Evolutionary conservation across 768 basidiomycete species (phyloP).

Genomic region (Tricholoma sp.): DNA sequence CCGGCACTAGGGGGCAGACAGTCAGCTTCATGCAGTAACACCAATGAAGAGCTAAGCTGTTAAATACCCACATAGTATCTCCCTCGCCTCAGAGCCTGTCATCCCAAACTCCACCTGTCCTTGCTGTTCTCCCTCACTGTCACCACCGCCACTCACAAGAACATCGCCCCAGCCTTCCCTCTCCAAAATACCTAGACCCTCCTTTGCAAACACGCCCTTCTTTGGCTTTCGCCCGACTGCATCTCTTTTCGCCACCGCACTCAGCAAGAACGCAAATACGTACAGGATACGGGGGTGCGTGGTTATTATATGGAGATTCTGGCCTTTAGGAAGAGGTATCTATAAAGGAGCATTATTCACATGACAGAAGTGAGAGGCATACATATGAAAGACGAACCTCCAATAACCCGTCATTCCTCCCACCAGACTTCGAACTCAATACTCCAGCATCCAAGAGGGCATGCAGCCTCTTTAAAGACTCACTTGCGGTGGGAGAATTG

Average conservation of each 20-base stretch:
- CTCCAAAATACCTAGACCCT: conserved; percentile 50
- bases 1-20: conserved; percentile 36
- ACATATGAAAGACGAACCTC: conserved; percentile 17
- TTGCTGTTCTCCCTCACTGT: neutral
- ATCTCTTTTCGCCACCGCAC: conserved; percentile 64
- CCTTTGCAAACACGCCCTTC: conserved; percentile 62
- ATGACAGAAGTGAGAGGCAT: neutral
- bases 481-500: conserved; percentile 38
- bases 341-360: conserved; percentile 20
- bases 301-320: conserved; percentile 40
- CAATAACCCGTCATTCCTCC: conserved; percentile 29
- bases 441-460: conserved; percentile 60
- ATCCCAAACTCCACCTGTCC: neutral
- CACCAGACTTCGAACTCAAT: conserved; percentile 19
- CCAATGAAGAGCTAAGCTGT: neutral
- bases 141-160: conserved; percentile 28
- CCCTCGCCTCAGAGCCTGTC: neutral
- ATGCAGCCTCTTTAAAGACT: conserved; percentile 55
- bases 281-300: conserved; percentile 69
- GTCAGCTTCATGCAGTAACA: neutral
- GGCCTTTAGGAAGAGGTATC: conserved; percentile 27
- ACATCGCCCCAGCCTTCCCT: conserved; percentile 38
- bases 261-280: conserved; percentile 62
- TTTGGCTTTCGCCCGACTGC: conserved; percentile 71
- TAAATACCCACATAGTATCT: neutral